Evolutionary conservation across 441 rosid species (phyloP).

Genomic region (Raphanus hybrid): DNA sequence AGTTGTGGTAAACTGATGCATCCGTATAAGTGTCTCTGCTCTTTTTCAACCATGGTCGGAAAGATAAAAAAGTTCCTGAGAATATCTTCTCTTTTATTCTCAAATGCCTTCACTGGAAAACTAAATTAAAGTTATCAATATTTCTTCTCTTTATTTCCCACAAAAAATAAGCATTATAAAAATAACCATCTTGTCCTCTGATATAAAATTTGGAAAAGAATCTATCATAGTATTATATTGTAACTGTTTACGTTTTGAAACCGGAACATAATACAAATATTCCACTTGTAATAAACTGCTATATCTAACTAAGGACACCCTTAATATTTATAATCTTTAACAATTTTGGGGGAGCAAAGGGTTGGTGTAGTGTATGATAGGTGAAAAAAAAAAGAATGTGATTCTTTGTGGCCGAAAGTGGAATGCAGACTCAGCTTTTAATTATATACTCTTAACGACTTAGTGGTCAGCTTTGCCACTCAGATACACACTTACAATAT

Average conservation of each 20-base stretch:
- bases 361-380: slow-evolving; percentile 35
- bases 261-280: slow-evolving; percentile 4
- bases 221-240: not conserved
- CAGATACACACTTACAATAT: slow-evolving; percentile 12
- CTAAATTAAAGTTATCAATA: not conserved
- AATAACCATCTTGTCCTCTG: not conserved
- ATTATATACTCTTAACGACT: slow-evolving; percentile 29
- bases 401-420: slow-evolving; percentile 36
- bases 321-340: not conserved
- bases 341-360: slow-evolving; percentile 34
- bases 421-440: slow-evolving; percentile 43
- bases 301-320: slow-evolving; percentile 18
- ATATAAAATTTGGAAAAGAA: not conserved
- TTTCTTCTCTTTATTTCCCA: not conserved
- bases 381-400: slow-evolving; percentile 36
- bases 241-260: not conserved
- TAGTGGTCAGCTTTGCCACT: slow-evolving; percentile 37
- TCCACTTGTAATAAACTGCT: slow-evolving; percentile 22
- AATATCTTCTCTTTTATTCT: slow-evolving; percentile 31
- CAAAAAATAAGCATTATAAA: not conserved
- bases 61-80: slow-evolving; percentile 24
- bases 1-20: slow-evolving; percentile 80
- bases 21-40: slow-evolving; percentile 46
- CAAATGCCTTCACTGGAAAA: slow-evolving; percentile 27
- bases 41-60: slow-evolving; percentile 20